These are phyloP conservation scores for Baorangia bicolor DNA, from an alignment of 768 basidiomycete genomes.

Conservation along the genomic window DNA sequence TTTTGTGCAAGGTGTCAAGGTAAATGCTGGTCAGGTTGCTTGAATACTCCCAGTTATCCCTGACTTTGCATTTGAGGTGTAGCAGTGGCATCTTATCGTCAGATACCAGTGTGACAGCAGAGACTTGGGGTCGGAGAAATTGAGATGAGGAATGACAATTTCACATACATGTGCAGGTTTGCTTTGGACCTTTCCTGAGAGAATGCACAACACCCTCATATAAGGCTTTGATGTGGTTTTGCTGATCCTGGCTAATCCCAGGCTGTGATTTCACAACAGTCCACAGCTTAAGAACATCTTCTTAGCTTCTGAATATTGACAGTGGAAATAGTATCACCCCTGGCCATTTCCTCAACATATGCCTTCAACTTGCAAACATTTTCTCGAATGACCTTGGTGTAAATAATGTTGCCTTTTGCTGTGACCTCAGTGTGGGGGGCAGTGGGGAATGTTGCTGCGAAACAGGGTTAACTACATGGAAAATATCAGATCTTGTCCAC, in stretches of 20 bases:
- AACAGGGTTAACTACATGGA: not conserved
- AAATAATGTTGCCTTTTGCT: slow-evolving; percentile 90
- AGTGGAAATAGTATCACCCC: slow-evolving; percentile 80
- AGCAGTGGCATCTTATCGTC: slow-evolving; percentile 91
- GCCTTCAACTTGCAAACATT: slow-evolving; percentile 97
- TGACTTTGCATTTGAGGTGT: slow-evolving; percentile 96
- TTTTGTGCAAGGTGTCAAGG: slow-evolving; percentile 95
- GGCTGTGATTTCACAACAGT: slow-evolving; percentile 96
- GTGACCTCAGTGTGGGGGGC: slow-evolving; percentile 95
- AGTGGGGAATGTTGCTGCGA: slow-evolving; percentile 92
- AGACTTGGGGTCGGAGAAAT: slow-evolving; percentile 91
- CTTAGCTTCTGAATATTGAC: slow-evolving; percentile 96
- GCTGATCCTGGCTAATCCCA: slow-evolving; percentile 95
- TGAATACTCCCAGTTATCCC: slow-evolving; percentile 93
- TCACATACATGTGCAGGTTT: slow-evolving; percentile 54
- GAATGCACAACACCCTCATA: slow-evolving; percentile 97
- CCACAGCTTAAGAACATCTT: slow-evolving; percentile 96
- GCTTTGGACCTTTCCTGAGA: slow-evolving; percentile 75
- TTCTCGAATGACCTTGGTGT: slow-evolving; percentile 92
- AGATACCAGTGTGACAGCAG: slow-evolving; percentile 68
- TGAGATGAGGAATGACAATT: slow-evolving; percentile 91
- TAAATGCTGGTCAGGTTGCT: slow-evolving; percentile 95
- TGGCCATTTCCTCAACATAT: slow-evolving; percentile 98
- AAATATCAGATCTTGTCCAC: not conserved
- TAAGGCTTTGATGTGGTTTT: slow-evolving; percentile 89